phyloP scores from a whole-genome alignment of 2,329 filamentous ascomycete genomes.

The Herpotrichia juniperi region DNA sequence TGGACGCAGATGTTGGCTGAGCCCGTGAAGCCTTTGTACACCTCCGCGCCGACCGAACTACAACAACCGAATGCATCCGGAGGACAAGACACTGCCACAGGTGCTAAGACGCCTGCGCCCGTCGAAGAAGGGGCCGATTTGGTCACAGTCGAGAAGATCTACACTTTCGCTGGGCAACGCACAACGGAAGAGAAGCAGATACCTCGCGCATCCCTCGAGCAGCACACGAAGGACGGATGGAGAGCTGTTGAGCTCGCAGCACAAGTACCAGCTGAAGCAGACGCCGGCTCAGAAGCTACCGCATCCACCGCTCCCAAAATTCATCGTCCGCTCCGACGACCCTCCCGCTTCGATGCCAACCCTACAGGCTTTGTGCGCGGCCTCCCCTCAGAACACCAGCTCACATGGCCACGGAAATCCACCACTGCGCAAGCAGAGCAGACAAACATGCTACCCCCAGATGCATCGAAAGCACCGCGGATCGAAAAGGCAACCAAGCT shows the following conservation, averaged over 20 bases:
- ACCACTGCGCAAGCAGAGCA: slow-evolving; percentile 9
- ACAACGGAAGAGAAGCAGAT: slow-evolving; percentile 76
- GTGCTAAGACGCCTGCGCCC: slow-evolving; percentile 9
- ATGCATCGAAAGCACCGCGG: slow-evolving; percentile 16
- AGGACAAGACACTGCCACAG: slow-evolving; percentile 13
- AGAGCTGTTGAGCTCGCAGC: slow-evolving; percentile 21
- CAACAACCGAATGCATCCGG: slow-evolving; percentile 13
- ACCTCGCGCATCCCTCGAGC: slow-evolving; percentile 44
- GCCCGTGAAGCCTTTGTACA: slow-evolving; percentile 37
- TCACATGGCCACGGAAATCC: slow-evolving; percentile 43
- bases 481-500: slow-evolving; percentile 61
- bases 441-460: slow-evolving; percentile 21
- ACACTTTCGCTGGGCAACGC: slow-evolving; percentile 76
- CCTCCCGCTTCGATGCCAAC: slow-evolving; percentile 58
- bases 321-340: slow-evolving; percentile 47
- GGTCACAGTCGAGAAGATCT: slow-evolving; percentile 72
- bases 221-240: slow-evolving; percentile 39
- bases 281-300: slow-evolving; percentile 1
- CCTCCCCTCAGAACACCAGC: slow-evolving; percentile 52
- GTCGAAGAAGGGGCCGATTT: slow-evolving; percentile 40
- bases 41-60: slow-evolving; percentile 29
- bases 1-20: slow-evolving; percentile 70
- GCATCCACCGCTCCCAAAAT: slow-evolving; percentile 19
- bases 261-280: slow-evolving; percentile 6
- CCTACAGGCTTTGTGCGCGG: slow-evolving; percentile 54